Evolutionary conservation across 768 basidiomycete species (phyloP).

Genomic region (Nidularia pulvinata): DNA sequence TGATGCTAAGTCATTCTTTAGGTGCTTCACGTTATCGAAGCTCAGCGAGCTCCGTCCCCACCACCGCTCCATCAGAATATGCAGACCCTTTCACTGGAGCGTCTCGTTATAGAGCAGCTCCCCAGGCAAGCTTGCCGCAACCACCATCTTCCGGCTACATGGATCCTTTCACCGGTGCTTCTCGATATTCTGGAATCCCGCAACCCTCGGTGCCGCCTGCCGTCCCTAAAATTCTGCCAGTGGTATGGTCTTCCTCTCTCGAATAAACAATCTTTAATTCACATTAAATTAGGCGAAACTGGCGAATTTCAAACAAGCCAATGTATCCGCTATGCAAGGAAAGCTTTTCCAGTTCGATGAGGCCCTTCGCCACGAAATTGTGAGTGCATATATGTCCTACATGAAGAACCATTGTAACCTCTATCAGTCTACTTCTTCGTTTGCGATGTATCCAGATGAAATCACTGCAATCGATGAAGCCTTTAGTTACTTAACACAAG

Average conservation of each 20-base stretch:
- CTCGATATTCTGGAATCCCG: constrained; percentile 48
- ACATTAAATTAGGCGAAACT: constrained; percentile 47
- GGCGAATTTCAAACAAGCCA: constrained; percentile 85
- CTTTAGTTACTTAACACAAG: constrained; percentile 57
- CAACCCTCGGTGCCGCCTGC: constrained; percentile 27
- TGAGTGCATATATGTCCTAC: constrained; percentile 28
- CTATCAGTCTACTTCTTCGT: constrained; percentile 63
- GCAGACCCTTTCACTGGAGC: constrained; percentile 77
- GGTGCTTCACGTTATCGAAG: constrained; percentile 69
- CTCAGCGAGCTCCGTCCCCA: constrained; percentile 25
- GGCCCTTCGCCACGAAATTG: constrained; percentile 64
- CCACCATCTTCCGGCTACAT: constrained; percentile 30
- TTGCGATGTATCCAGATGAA: constrained; percentile 74
- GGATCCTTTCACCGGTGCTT: constrained; percentile 71
- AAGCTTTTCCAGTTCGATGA: constrained; percentile 81
- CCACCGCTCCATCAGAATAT: constrained; percentile 30
- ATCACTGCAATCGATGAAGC: constrained; percentile 53
- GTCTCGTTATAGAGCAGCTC: constrained; percentile 54
- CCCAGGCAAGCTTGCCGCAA: constrained; percentile 28
- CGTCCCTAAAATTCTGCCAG: constrained; percentile 45
- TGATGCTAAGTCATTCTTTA: constrained; percentile 16
- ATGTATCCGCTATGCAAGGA: constrained; percentile 73
- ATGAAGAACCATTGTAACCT: not conserved
- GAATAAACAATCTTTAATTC: not conserved
- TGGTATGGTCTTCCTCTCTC: constrained; percentile 28